Conservation (phyloP, 106 monocot species). For the Iris macrosiphon region DNA sequence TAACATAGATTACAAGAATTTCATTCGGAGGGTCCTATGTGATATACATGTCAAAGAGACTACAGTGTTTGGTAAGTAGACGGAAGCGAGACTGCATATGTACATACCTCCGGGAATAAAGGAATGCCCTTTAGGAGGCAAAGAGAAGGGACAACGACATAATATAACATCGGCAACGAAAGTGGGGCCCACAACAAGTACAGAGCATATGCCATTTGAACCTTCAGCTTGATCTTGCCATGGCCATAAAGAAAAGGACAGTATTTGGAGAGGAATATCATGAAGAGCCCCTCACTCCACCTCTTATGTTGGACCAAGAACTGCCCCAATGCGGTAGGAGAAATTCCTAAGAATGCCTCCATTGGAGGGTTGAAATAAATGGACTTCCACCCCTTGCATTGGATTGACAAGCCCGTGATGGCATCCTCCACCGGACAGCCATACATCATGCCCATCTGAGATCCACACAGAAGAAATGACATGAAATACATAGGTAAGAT, state of each 20-base stretch:
- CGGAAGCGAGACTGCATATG: neutral
- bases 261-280: constrained; percentile 33
- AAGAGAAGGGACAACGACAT: constrained; percentile 23
- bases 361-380: constrained; percentile 24
- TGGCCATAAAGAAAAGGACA: constrained; percentile 31
- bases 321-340: constrained; percentile 24
- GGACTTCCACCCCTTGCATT: constrained; percentile 47
- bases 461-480: neutral
- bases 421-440: constrained; percentile 40
- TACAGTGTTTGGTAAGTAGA: neutral
- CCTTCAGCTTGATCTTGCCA: constrained; percentile 17
- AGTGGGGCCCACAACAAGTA: constrained; percentile 39
- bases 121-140: constrained; percentile 23
- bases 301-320: constrained; percentile 39
- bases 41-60: too few species aligned
- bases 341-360: constrained; percentile 27
- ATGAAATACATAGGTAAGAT: too few species aligned
- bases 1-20: too few species aligned
- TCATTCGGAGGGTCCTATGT: too few species aligned
- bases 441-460: constrained; percentile 38
- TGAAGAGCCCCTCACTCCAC: constrained; percentile 33
- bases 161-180: constrained; percentile 24
- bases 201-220: constrained; percentile 23
- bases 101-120: constrained; percentile 32
- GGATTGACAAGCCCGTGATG: constrained; percentile 36